Base-by-base conservation (phyloP, 176 grass and related monocot genomes). In the Raddia guianensis region DNA sequence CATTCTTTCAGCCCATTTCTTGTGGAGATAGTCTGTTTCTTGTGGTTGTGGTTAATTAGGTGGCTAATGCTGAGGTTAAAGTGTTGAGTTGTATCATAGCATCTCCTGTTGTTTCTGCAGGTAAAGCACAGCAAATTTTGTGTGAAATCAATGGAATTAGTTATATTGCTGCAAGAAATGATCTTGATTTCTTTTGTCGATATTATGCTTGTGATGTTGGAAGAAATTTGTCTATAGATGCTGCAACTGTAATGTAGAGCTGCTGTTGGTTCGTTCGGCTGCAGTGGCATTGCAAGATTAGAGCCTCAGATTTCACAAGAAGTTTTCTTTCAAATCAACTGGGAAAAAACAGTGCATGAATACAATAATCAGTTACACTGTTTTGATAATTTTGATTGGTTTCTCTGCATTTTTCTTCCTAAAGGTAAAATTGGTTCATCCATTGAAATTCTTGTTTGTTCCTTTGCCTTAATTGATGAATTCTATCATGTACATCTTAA, bases 91-190 rank as follows among this genome's bases (percentile, higher is more conserved):
- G 57, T 83, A 72, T 77, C 58, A 77, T 78, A 78, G n/a, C 15
- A 66, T 83, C 49, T 72, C 37, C 71, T 87, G 67, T 42, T 82
- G 70, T 57, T 63, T 48, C 20, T 73, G 59, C 59, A 82, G 70
- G 56, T 78, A 83, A 15, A n/a, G 19, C 18, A 50, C 66, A 51
- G 15, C 72, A 70, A 66, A 71, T 72, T 52, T 37, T 70, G 21
- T 65, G 54, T 68, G 55, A 77, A 55, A 67, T 89, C 35, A 82
- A 70, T 80, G 53, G 52, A 79, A 78, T 14, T 79, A 84, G 68
- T 74, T 58, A 68, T 61, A 69, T 15, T 42, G 49, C 54, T 42
- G 18, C 16, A 56, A 47, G 6, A 32, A 73, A 57, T 49, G 27
- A 21, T 20, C 14, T 58, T 47, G 20, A 71, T 64, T 64, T 49